phyloP scores from a whole-genome alignment of 352 stramenopile genomes.

The Blastocystis sp. region DNA sequence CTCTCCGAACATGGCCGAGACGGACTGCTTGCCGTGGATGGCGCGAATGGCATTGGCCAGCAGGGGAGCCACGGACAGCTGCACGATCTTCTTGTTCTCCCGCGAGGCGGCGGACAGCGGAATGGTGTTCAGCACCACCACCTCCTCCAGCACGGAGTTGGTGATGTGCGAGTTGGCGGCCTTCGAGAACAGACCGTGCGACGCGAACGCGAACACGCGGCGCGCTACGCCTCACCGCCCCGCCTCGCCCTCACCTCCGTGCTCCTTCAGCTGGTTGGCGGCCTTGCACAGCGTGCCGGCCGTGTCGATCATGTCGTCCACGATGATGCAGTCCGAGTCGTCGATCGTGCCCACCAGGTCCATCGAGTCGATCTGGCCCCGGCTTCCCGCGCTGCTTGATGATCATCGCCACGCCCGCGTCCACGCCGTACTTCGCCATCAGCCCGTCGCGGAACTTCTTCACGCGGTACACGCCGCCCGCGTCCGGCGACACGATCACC shows the following conservation, averaged over 20 bases:
- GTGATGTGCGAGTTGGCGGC: conserved; percentile 83
- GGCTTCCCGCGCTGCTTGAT: conserved; percentile 98
- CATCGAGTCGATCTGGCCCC: conserved; percentile 94
- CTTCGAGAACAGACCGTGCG: conserved; percentile 93
- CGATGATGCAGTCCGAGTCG: conserved; percentile 97
- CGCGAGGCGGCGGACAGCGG: conserved; percentile 76
- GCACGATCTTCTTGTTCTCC: conserved; percentile 91
- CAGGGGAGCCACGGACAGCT: conserved; percentile 93
- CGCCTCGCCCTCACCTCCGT: conserved; percentile 78
- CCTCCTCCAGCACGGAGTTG: conserved; percentile 83
- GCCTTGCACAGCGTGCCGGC: conserved; percentile 96
- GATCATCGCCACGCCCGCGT: conserved; percentile 98
- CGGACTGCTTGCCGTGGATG: conserved; percentile 98
- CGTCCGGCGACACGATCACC: conserved; percentile 97
- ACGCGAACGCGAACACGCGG: conserved; percentile 97
- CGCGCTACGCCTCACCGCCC: conserved; percentile 70
- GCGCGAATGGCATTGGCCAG: conserved; percentile 98
- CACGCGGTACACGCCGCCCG: conserved; percentile 93
- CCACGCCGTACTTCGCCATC: conserved; percentile 81
- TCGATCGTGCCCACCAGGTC: conserved; percentile 97
- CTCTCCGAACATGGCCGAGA: conserved; percentile 97
- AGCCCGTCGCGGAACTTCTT: conserved; percentile 99
- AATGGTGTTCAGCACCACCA: conserved; percentile 87
- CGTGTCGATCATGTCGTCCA: conserved; percentile 99
- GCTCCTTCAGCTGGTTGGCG: conserved; percentile 88